Evolutionary conservation across 345 rosid species (phyloP), one percentile per base, ranked within the genome.

Genomic region (Populus tremula): DNA sequence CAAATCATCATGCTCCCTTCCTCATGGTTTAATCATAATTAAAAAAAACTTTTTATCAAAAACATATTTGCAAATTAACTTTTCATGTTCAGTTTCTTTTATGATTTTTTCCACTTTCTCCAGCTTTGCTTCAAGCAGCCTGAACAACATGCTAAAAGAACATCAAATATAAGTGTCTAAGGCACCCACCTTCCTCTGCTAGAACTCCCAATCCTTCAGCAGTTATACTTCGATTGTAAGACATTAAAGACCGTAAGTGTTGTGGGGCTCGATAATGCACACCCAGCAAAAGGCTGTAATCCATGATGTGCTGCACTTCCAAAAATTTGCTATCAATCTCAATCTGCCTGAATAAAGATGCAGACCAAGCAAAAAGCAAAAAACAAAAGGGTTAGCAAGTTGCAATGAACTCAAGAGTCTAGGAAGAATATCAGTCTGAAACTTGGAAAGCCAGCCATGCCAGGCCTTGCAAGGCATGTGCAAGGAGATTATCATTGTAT

Each of bases 261-360:
- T 90, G 97, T 13, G 99, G 99, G 80, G 99, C 99, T 84, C 99
- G 92, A 80, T 91, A 94, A 87, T 93, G 99, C 61, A 96, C 99
- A 78, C 99, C 99, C 49, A 96, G 85, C 83, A 96, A 85, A 87
- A 96, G 98, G 84, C 99, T 96, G 77, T 96, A 96, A 88, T 96
- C 99, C 99, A 96, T 96, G 71, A 96, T 93, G 84, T 80, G 87
- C 82, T 93, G 92, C 53, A 81, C 87, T 88, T 93, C 96, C 84
- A 96, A 79, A 87, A 92, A 92, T 80, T 89, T 87, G 77, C 96
- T 90, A 77, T 93, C 99, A 39, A 77, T 91, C 87, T 91, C 92
- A 77, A 93, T 92, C 88, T 96, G 98, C 78, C 99, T 93, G 87
- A 75, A 75, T 10, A 35, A 73, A 59, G 74, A 76, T 56, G 77